These are phyloP conservation scores for Chaetomium strumarium DNA, from an alignment of 2,329 filamentous ascomycete species.

Conservation along the genomic window DNA sequence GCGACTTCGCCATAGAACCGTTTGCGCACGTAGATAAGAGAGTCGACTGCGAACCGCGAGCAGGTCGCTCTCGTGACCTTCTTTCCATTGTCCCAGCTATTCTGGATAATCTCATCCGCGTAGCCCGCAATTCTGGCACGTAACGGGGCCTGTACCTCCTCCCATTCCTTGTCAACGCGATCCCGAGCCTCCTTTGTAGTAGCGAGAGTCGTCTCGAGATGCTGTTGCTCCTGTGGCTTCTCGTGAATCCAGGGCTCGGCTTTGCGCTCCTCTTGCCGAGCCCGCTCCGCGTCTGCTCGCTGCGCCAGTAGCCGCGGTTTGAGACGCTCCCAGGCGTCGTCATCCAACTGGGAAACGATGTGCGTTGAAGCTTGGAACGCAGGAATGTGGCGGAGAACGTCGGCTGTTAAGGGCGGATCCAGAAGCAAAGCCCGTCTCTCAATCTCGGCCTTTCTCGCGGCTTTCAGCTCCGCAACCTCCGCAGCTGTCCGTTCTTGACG, in stretches of 20 bases:
- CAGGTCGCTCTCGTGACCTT: conserved; percentile 58
- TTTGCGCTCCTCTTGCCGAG: conserved; percentile 40
- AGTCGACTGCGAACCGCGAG: conserved; percentile 64
- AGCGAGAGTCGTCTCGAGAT: conserved; percentile 23
- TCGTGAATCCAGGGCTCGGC: conserved; percentile 24
- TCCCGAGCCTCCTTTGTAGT: conserved; percentile 48
- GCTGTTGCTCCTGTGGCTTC: conserved; percentile 15
- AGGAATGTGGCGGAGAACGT: conserved; percentile 61
- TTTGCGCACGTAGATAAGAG: conserved; percentile 60
- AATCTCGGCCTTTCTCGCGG: conserved; percentile 61
- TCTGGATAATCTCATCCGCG: conserved; percentile 64
- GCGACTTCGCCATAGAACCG: conserved; percentile 59
- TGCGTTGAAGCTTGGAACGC: conserved; percentile 69
- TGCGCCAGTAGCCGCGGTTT: conserved; percentile 63
- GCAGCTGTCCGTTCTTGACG: conserved; percentile 51
- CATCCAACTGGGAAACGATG: conserved; percentile 61
- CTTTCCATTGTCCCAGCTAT: conserved; percentile 58
- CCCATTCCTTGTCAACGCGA: conserved; percentile 62
- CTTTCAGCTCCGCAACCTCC: conserved; percentile 59
- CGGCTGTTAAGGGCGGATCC: conserved; percentile 57
- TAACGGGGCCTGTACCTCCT: conserved; percentile 62
- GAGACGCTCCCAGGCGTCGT: conserved; percentile 63
- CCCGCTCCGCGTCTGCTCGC: conserved; percentile 58
- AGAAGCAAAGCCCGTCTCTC: conserved; percentile 62
- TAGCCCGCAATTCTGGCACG: conserved; percentile 58